phyloP scores from a whole-genome alignment of 169 alveolate species.

The Pseudocohnilembus persalinus region DNA sequence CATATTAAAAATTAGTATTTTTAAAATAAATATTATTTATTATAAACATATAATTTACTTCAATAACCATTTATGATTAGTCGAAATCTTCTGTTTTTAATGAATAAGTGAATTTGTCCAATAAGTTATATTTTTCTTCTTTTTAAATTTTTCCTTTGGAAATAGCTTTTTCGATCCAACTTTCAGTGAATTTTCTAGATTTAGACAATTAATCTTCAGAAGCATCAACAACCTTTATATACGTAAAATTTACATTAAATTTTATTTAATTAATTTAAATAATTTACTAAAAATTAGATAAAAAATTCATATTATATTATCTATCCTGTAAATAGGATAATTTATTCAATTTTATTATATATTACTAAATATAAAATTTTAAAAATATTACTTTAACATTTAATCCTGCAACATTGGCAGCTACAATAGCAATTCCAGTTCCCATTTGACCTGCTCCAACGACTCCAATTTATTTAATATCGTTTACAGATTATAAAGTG shows the following conservation, averaged over 20 bases:
- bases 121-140: slow-evolving; percentile 44
- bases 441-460: slow-evolving; percentile 92
- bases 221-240: slow-evolving; percentile 50
- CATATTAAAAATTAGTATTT: too few species aligned
- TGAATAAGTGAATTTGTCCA: slow-evolving; percentile 42
- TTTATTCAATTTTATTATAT: background rate
- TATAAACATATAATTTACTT: too few species aligned
- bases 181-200: slow-evolving; percentile 54
- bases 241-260: too few species aligned
- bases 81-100: slow-evolving; percentile 43
- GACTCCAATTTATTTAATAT: slow-evolving; percentile 58
- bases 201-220: slow-evolving; percentile 54
- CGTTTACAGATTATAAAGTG: background rate
- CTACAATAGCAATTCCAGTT: slow-evolving; percentile 89
- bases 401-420: slow-evolving; percentile 60
- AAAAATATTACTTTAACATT: slow-evolving; percentile 32
- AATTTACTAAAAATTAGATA: too few species aligned
- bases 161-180: slow-evolving; percentile 78
- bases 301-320: too few species aligned
- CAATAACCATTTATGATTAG: slow-evolving; percentile 69
- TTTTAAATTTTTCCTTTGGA: slow-evolving; percentile 58
- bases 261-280: too few species aligned
- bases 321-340: too few species aligned
- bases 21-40: too few species aligned
- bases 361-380: too few species aligned